These are phyloP conservation scores for Rhizoctonia solani DNA, from an alignment of 1,284 basidiomycete species.

Conservation along the genomic window DNA sequence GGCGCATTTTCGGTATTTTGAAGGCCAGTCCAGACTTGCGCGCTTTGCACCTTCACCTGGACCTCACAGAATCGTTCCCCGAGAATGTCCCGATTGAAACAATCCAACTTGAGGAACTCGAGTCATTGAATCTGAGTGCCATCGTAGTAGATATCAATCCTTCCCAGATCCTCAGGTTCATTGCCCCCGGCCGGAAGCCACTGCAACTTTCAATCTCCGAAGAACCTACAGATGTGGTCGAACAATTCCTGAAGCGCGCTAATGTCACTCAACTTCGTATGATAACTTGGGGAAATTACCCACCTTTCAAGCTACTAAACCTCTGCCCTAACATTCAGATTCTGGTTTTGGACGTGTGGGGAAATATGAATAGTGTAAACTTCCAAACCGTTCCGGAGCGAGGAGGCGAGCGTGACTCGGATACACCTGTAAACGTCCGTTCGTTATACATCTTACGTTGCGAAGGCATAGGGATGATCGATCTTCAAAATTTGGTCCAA, in stretches of 20 bases:
- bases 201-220: background rate
- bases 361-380: too few species aligned
- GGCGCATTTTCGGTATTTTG: background rate
- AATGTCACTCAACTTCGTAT: background rate
- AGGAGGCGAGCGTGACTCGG: too few species aligned
- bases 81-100: background rate
- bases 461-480: too few species aligned
- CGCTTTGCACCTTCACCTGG: background rate
- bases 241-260: background rate
- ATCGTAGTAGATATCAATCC: too few species aligned
- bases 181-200: background rate
- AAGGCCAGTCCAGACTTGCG: background rate
- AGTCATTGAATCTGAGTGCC: background rate
- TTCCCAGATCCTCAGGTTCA: background rate
- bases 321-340: background rate
- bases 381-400: too few species aligned
- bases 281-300: background rate
- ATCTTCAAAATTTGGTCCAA: too few species aligned
- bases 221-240: background rate
- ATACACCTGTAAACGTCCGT: too few species aligned
- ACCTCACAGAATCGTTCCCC: background rate
- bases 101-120: background rate
- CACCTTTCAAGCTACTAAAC: background rate
- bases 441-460: too few species aligned
- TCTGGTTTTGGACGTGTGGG: background rate